These are phyloP conservation scores for Extremus antarcticus DNA, from an alignment of 495 filamentous ascomycete genomes.

Conservation along the genomic window DNA sequence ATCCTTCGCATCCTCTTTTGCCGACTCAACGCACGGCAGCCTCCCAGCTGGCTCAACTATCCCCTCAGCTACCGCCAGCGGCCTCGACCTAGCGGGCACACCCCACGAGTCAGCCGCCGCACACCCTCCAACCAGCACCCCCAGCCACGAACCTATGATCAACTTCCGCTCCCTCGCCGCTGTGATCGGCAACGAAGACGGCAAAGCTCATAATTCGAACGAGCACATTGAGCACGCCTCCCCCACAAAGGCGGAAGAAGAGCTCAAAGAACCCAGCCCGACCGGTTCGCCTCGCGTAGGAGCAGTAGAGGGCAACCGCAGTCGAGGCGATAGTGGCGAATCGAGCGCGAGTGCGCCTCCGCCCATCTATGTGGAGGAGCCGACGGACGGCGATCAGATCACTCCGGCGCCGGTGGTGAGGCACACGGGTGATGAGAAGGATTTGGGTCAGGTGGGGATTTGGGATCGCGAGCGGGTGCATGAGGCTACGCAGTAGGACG, in stretches of 20 bases:
- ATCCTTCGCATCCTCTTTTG: conserved; percentile 63
- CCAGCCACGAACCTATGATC: conserved; percentile 66
- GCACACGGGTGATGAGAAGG: conserved; percentile 22
- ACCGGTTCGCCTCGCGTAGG: neutral
- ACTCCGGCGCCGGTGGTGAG: conserved; percentile 14
- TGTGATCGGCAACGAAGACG: conserved; percentile 66
- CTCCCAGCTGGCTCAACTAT: conserved; percentile 19
- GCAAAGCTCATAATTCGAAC: conserved; percentile 23
- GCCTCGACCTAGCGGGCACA: conserved; percentile 17
- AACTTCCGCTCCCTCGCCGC: conserved; percentile 83
- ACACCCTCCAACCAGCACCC: conserved; percentile 13
- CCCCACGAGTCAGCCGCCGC: conserved; percentile 4
- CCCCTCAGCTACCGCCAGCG: conserved; percentile 26
- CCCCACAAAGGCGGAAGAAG: neutral
- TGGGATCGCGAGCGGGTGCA: conserved; percentile 10
- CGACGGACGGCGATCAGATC: conserved; percentile 18
- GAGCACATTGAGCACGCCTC: conserved; percentile 24
- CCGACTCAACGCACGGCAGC: conserved; percentile 49
- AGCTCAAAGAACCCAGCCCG: conserved; percentile 5
- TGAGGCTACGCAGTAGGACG: conserved; percentile 13
- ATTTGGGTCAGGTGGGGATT: conserved; percentile 23
- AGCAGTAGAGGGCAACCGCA: conserved; percentile 3
- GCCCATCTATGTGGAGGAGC: conserved; percentile 16
- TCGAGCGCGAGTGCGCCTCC: conserved; percentile 21
- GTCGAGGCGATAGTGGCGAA: conserved; percentile 17